Evolutionary conservation across 768 basidiomycete genomes (phyloP).

Genomic region (Lactifluus volemus): DNA sequence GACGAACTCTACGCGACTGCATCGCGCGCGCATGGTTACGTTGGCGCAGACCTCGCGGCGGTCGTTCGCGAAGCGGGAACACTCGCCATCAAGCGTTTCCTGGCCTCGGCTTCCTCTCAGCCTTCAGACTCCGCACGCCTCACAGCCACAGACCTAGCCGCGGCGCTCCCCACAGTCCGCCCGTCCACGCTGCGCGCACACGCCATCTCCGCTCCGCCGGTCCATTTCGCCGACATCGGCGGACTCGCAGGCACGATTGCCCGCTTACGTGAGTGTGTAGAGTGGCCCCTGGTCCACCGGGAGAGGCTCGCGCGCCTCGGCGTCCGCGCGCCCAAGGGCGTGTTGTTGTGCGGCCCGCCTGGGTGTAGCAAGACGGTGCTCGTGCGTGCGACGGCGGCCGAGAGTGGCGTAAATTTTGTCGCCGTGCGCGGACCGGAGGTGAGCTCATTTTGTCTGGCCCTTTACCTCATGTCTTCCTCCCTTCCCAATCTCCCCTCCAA

Average conservation of each 20-base stretch:
- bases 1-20: constrained; percentile 60
- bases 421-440: constrained; percentile 98
- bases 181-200: constrained; percentile 94
- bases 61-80: constrained; percentile 92
- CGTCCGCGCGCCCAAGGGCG: constrained; percentile 79
- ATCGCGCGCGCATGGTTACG: constrained; percentile 85
- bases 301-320: constrained; percentile 84
- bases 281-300: constrained; percentile 89
- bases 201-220: constrained; percentile 76
- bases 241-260: constrained; percentile 77
- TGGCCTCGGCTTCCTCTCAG: constrained; percentile 28
- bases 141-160: constrained; percentile 56
- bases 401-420: constrained; percentile 92
- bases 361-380: constrained; percentile 97
- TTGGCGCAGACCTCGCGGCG: constrained; percentile 91
- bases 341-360: constrained; percentile 90
- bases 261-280: constrained; percentile 83
- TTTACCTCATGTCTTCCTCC: neutral
- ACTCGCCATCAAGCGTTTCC: constrained; percentile 79
- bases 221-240: constrained; percentile 83
- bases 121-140: constrained; percentile 21
- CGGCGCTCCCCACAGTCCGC: constrained; percentile 68
- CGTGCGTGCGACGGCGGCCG: constrained; percentile 85
- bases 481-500: too few species aligned
- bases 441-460: neutral